A percentile compares a stretch with the other conserved stretches of the same genome.
Conservation (phyloP, 2,329 filamentous ascomycete species). For the Trichoderma guizhouense region DNA sequence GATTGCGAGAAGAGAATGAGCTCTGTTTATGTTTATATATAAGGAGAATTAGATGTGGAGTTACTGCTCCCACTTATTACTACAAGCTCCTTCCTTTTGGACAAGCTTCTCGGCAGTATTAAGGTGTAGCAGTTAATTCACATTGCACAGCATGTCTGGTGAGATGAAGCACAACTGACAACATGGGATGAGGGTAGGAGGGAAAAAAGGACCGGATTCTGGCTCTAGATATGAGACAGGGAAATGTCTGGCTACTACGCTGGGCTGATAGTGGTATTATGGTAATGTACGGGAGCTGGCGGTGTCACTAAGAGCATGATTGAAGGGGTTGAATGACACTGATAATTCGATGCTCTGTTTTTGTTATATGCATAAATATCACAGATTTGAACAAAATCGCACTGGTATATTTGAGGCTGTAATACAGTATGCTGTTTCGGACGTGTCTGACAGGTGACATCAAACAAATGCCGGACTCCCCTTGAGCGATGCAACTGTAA, state of each 20-base stretch:
- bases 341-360: neutral
- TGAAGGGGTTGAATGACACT: neutral
- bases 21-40: neutral
- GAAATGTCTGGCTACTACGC: neutral
- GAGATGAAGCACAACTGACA: constrained; percentile 4
- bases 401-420: neutral
- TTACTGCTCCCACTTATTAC: neutral
- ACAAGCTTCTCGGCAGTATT: neutral
- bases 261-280: neutral
- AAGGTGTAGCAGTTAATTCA: neutral
- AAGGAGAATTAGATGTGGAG: neutral
- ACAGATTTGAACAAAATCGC: neutral
- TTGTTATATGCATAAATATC: neutral
- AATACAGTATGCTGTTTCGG: constrained; percentile 6
- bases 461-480: constrained; percentile 10
- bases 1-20: neutral
- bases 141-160: constrained; percentile 4
- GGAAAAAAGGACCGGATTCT: neutral
- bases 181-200: neutral
- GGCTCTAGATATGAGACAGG: neutral
- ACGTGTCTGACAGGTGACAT: constrained; percentile 19
- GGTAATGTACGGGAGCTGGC: neutral
- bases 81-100: neutral
- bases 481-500: neutral
- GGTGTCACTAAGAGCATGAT: neutral